Percentiles rank a stretch among this genome's conserved stretches.
phyloP scores from a whole-genome alignment of 108 stramenopile genomes.

The Aureococcus anophagefferens region DNA sequence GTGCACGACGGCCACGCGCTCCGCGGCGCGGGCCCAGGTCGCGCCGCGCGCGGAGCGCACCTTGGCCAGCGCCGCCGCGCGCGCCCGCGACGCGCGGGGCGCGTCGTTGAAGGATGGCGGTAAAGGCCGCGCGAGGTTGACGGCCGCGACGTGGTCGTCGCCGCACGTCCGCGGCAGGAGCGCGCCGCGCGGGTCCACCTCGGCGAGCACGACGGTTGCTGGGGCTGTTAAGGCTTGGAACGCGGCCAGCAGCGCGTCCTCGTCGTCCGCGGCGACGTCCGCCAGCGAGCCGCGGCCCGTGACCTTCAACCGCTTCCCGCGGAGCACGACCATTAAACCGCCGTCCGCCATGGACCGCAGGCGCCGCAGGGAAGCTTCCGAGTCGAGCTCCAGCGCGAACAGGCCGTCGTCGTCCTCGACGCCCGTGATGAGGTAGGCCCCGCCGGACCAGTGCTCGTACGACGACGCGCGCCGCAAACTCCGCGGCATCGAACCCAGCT shows the following conservation, averaged over 20 bases:
- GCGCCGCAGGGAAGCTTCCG: background rate
- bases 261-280: background rate
- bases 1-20: constrained; percentile 8
- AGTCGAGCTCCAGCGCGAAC: background rate
- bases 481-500: background rate
- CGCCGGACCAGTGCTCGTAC: constrained; percentile 14
- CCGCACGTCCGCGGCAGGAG: background rate
- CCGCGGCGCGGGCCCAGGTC: background rate
- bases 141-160: constrained; percentile 19
- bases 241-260: background rate
- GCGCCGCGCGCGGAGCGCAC: background rate
- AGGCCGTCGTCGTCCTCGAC: constrained; percentile 11
- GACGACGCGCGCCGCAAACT: background rate
- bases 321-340: background rate
- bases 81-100: too few species aligned
- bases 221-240: background rate
- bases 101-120: background rate
- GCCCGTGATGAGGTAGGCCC: constrained; percentile 22
- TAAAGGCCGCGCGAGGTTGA: constrained; percentile 18
- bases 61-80: background rate
- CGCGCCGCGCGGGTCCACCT: background rate
- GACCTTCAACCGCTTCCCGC: background rate
- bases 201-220: constrained; percentile 1
- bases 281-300: background rate
- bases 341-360: background rate